A percentile compares a stretch with the other conserved stretches of the same genome.
These are phyloP conservation scores for Sonneratia alba DNA, from an alignment of 345 rosid species.

Conservation along the genomic window DNA sequence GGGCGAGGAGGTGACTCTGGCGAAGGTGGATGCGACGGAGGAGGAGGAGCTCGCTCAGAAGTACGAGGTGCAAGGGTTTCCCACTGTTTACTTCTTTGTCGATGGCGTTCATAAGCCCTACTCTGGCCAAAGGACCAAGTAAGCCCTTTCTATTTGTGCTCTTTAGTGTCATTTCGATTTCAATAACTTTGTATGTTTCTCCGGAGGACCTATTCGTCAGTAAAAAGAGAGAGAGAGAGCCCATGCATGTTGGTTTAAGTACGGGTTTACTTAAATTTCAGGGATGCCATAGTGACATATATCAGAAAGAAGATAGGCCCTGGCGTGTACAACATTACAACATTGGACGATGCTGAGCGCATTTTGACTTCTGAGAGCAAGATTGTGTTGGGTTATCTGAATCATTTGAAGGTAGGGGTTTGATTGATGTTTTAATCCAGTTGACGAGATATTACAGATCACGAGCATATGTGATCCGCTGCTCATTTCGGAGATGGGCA, in stretches of 20 bases:
- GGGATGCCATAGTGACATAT: conserved; percentile 89
- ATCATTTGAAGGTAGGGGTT: conserved; percentile 70
- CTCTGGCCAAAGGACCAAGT: conserved; percentile 80
- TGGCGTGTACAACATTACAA: conserved; percentile 64
- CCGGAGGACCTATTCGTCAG: no score
- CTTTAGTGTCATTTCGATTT: no score
- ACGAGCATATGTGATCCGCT: background rate
- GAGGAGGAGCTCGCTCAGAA: conserved; percentile 77
- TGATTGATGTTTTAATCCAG: background rate
- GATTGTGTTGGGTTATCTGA: conserved; percentile 78
- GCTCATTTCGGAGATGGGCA: background rate
- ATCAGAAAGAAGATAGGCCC: conserved; percentile 95
- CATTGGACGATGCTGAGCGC: conserved; percentile 77
- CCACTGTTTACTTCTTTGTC: conserved; percentile 65
- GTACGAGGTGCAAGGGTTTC: conserved; percentile 84
- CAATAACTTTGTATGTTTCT: no score
- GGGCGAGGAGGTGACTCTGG: conserved; percentile 54
- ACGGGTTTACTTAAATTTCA: conserved; percentile 16
- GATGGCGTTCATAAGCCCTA: conserved; percentile 87
- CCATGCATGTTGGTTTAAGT: no score
- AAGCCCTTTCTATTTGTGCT: conserved; percentile 13
- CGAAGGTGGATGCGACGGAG: conserved; percentile 93
- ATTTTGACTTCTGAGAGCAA: conserved; percentile 64
- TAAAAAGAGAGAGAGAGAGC: no score
- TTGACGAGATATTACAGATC: background rate